Evolutionary conservation across 306 rosid genomes (phyloP).

Genomic region (Rubus parviflorus): DNA sequence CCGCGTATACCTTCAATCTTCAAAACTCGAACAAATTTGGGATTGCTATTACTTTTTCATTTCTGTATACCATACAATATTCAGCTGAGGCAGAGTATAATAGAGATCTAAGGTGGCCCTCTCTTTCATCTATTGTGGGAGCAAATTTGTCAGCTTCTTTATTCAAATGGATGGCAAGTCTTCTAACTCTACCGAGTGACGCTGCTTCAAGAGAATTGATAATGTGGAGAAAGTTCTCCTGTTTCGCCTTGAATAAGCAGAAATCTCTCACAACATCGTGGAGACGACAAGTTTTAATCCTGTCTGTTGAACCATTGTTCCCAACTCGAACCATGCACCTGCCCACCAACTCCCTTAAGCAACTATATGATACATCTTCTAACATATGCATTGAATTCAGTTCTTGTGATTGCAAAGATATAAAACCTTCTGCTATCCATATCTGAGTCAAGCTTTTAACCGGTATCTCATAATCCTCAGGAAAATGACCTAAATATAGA

Average conservation of each 20-base stretch:
- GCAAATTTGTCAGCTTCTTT: rapidly evolving
- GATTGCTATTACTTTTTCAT: not conserved
- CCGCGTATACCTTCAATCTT: not conserved
- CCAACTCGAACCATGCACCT: slow-evolving; percentile 20
- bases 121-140: not conserved
- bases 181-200: not conserved
- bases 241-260: not conserved
- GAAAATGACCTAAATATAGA: slow-evolving; percentile 3
- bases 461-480: slow-evolving; percentile 8
- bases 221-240: not conserved
- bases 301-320: not conserved
- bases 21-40: slow-evolving; percentile 11
- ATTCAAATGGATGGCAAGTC: not conserved
- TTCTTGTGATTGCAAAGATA: not conserved
- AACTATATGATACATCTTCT: slow-evolving; percentile 3
- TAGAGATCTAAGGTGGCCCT: not conserved
- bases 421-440: slow-evolving; percentile 24
- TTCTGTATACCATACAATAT: too few relatives aligned
- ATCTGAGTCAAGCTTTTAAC: not conserved
- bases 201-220: not conserved
- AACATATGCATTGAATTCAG: not conserved
- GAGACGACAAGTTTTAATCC: not conserved
- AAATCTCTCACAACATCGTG: slow-evolving; percentile 11
- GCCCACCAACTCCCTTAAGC: slow-evolving; percentile 5
- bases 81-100: not conserved